Evolutionary conservation across 2,329 filamentous ascomycete genomes (phyloP), one percentile per base, ranked within the genome.

Genomic region (Achaetomium macrosporum): DNA sequence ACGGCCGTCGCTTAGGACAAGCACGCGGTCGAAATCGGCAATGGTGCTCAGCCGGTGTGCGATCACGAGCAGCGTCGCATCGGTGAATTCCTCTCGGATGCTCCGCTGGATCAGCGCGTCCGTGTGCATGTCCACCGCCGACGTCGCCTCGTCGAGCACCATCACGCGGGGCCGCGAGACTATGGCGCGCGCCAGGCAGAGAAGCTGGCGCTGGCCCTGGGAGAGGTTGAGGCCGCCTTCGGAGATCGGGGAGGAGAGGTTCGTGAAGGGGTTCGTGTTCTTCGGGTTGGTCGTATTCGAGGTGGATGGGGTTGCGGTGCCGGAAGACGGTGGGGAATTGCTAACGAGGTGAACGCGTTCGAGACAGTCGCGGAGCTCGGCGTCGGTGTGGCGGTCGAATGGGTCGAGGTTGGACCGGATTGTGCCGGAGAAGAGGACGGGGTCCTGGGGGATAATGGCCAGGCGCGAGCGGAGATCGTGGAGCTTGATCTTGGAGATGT

Each of bases 401-500:
- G 88, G 84, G 63, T 93, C 88, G 5, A 93, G 76, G 62, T 92
- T 92, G 41, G 77, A 82, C 40, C 88, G 78, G 17, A 93, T 73
- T 0, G 87, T 90, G 19, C 89, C 88, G 1, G 84, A 88, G 70
- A 93, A 92, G 7, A 93, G 76, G 1, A 91, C 87, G 0, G 88
- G 88, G 59, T 92, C 88, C 69, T 90, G 86, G 1, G 88, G 88
- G 50, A 93, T 92, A 59, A 93, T 91, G 36, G 87, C 85, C 0
- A 93, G 70, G 0, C 87, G 77, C n/a, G 81, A 84, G 20, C 88
- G 80, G 11, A 93, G 73, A 51, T 86, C 82, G 51, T 85, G 77
- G 0, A 91, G 75, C 50, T 79, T 80, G 62, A 91, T 80, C 61
- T 80, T 85, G 19, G 85, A 84, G 47, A 90, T 87, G 63, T 91